Conservation (phyloP, 805 yeast species). For the Ogataea dorogensis region DNA sequence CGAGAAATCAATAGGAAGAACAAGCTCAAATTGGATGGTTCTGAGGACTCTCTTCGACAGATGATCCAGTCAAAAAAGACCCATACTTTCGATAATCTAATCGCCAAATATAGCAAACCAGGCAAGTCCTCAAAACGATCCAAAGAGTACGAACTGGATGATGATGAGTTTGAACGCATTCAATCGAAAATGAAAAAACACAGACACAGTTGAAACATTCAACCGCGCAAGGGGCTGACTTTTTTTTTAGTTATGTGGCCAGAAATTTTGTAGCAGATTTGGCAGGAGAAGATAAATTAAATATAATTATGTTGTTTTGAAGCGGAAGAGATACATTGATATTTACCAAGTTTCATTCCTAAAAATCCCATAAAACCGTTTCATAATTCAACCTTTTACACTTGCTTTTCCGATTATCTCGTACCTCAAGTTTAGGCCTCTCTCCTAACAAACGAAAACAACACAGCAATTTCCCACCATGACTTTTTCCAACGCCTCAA, state of each 20-base stretch:
- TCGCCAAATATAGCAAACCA: constrained; percentile 46
- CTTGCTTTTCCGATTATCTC: neutral
- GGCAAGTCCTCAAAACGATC: constrained; percentile 21
- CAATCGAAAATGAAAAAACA: constrained; percentile 35
- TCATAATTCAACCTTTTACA: neutral
- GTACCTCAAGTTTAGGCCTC: too few relatives aligned
- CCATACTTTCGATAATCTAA: constrained; percentile 44
- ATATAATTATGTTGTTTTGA: constrained; percentile 12
- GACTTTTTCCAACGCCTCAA: constrained; percentile 2
- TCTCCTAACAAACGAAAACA: too few relatives aligned
- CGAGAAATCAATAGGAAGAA: constrained; percentile 36
- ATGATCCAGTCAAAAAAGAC: constrained; percentile 50
- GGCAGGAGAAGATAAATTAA: constrained; percentile 12
- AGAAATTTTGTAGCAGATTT: constrained; percentile 12
- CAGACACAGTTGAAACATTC: constrained; percentile 11
- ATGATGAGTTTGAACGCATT: constrained; percentile 49
- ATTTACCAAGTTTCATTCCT: neutral
- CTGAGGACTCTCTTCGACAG: constrained; percentile 43
- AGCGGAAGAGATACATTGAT: constrained; percentile 8
- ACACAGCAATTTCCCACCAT: constrained; percentile 10
- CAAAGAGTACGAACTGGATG: constrained; percentile 39
- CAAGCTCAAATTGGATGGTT: constrained; percentile 29
- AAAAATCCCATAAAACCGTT: neutral
- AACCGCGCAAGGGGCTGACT: constrained; percentile 1
- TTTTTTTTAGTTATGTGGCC: constrained; percentile 5